Base-by-base conservation (phyloP, 1,284 basidiomycete genomes). In the Wolfiporia cocos region DNA sequence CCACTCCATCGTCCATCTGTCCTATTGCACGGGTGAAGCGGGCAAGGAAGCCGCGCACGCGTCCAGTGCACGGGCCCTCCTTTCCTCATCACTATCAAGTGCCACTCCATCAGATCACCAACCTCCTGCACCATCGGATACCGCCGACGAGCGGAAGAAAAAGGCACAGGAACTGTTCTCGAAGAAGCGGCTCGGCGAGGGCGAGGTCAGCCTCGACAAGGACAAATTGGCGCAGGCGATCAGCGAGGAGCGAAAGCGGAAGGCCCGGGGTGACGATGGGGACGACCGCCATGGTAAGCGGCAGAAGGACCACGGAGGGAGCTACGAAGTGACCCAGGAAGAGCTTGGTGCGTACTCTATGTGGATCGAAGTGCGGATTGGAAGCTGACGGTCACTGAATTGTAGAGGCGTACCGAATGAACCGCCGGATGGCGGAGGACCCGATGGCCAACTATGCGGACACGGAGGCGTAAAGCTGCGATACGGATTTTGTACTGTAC, bases 1-100 rank as follows among this genome's bases (percentile, higher is more conserved):
- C 60, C 93, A 96, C 61, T 93, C 91, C 9, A 73, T 59, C 44
- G 68, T 94, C 35, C 86, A 92, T 56, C 72, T 89, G 36, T 94
- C 92, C 7, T 99, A 99, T 62, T 99, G 95, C 62, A 86, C 94
- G 22, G 94, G 94, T 1, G 62, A 80, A 59, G 92, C 86, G 7
- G 94, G 91, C 44, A 96, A 89, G 48, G 76, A 81, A 46, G 94
- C 94, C 5, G 68, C 78, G 5, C 56, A 76, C 26, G 81, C 84
- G 14, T 86, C 86, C 2, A 81, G 71, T 49, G 84, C 86, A 2
- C 74, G 78, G 50, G 71, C 76, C 19, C 71, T 93, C 28, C 74
- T 93, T 44, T 34, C 53, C 48, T 38, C 61, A 43, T 38, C 62
- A 43, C 43, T 42, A 35, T 53, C 54, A 22, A 12, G 37, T 47